Evolutionary conservation across 2,329 filamentous ascomycete species (phyloP).

Genomic region (Aureobasidium sp.): DNA sequence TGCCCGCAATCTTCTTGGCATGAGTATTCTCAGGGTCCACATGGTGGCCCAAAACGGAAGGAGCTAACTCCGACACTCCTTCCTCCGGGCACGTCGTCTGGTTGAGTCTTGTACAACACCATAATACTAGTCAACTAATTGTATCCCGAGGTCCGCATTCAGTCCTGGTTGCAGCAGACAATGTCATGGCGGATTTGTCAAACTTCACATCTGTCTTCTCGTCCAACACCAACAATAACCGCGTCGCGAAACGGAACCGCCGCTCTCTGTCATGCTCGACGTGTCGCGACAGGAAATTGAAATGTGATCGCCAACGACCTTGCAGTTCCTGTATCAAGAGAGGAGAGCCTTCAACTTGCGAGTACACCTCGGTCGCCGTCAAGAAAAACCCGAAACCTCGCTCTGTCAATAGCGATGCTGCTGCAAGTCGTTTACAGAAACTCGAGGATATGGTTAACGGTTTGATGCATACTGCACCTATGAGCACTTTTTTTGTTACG

Average conservation of each 20-base stretch:
- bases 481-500: not conserved
- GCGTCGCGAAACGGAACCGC: conserved; percentile 11
- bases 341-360: not conserved
- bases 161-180: not conserved
- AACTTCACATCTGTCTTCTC: not conserved
- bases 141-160: too few relatives aligned
- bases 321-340: conserved; percentile 4
- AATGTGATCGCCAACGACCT: conserved; percentile 8
- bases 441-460: conserved; percentile 11
- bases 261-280: not conserved
- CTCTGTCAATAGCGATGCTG: not conserved
- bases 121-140: too few relatives aligned
- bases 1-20: not conserved
- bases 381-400: not conserved
- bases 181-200: not conserved
- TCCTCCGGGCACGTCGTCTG: not conserved
- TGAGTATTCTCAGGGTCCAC: not conserved
- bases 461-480: not conserved
- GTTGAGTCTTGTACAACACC: not conserved
- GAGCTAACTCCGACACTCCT: not conserved
- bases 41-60: not conserved
- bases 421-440: conserved; percentile 3
- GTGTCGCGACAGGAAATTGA: conserved; percentile 2
- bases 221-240: not conserved
- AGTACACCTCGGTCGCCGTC: not conserved